Percentiles rank a stretch among this genome's conserved stretches.
Conservation (phyloP, 257 asterid genomes). For the Perilla frutescens region DNA sequence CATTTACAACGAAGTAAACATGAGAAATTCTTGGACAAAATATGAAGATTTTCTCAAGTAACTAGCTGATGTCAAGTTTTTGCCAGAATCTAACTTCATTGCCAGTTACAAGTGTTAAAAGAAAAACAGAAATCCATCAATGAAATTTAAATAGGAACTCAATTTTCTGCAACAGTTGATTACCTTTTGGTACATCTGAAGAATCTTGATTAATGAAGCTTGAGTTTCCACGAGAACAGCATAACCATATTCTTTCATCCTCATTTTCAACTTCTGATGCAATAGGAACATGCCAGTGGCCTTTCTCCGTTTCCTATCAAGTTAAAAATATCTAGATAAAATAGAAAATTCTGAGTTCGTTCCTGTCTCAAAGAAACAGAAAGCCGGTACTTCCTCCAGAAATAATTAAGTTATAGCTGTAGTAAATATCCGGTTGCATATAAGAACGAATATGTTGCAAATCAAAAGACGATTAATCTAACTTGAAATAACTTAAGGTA, state of each 20-base stretch:
- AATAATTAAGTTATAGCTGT: too few species aligned
- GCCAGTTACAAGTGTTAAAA: background rate
- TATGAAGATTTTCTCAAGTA: too few species aligned
- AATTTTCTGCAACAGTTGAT: slow-evolving; percentile 20
- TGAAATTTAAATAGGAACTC: slow-evolving; percentile 9
- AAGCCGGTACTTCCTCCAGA: too few species aligned
- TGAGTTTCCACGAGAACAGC: slow-evolving; percentile 61
- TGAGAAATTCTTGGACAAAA: too few species aligned
- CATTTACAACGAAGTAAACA: background rate
- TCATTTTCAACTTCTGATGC: slow-evolving; percentile 62
- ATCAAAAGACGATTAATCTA: too few species aligned
- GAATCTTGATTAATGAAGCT: slow-evolving; percentile 41
- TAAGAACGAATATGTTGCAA: too few species aligned
- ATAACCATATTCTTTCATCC: slow-evolving; percentile 73
- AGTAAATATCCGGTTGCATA: too few species aligned
- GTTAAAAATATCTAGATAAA: slow-evolving; percentile 23
- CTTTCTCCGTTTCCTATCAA: slow-evolving; percentile 77
- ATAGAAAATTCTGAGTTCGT: slow-evolving; percentile 10
- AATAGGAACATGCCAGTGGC: slow-evolving; percentile 89
- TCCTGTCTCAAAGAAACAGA: background rate
- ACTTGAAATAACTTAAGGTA: too few species aligned
- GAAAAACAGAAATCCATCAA: background rate
- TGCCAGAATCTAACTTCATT: too few species aligned
- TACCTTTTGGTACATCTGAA: slow-evolving; percentile 48
- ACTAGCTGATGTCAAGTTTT: background rate